Evolutionary conservation across 495 filamentous ascomycete species (phyloP), one percentile per base, ranked within the genome.

Genomic region (Usnea hakonensis): DNA sequence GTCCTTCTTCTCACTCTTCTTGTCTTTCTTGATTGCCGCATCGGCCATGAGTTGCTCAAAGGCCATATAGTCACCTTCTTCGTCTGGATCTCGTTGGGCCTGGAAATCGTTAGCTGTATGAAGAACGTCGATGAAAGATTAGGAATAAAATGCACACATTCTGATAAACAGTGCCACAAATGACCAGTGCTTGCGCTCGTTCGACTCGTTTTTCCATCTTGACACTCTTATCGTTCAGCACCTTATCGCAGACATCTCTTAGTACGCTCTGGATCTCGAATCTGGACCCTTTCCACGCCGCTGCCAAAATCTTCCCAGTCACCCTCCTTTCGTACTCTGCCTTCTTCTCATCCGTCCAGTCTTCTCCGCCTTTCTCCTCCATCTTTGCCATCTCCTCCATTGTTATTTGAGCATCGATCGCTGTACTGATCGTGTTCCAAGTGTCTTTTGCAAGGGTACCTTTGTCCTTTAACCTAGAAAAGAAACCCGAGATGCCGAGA

Each of bases 351-450:
- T 97, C 94, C 13, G 94, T 97, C 94, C 94, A 99, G 46, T 96
- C 93, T 59, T 97, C 95, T 26, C 94, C 94, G 23, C 94, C 94
- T 69, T 87, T 87, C 78, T 96, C 89, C 75, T 99, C 95, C 74
- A 90, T 74, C 71, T 93, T 91, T 30, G 91, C 91, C 94, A 99
- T 97, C 73, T 97, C 94, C 75, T 97, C 95, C 87, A 99, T 95
- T 57, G 90, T 96, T 80, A 95, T 85, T 74, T 99, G 94, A 50
- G 94, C 94, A 69, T 96, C 92, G 64, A 99, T 96, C n/a, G 94
- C 94, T 23, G 90, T 95, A 32, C 85, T 90, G 69, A 99, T 96
- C 28, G 95, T 99, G 63, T 86, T 91, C 95, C 95, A 99, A 0
- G 94, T 97, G 68, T 99, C 94, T 77, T 97, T 97, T 57, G 93